Conservation (phyloP, 495 filamentous ascomycete species). For the Aspergillus mulundensis region DNA sequence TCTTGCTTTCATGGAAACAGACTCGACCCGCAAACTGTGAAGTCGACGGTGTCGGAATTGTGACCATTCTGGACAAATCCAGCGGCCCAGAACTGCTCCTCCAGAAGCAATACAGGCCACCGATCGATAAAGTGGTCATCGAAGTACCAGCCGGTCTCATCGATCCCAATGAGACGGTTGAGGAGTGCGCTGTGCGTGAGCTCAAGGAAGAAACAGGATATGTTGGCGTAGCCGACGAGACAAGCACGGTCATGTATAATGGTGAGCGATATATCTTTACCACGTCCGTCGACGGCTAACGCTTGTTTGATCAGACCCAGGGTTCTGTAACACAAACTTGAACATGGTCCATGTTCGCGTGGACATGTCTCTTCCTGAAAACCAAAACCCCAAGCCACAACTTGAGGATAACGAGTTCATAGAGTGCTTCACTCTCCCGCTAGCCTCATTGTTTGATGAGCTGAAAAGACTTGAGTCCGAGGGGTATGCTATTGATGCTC, state of each 20-base stretch:
- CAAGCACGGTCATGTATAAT: conserved; percentile 80
- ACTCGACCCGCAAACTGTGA: conserved; percentile 65
- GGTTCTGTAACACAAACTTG: conserved; percentile 87
- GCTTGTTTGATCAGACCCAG: conserved; percentile 46
- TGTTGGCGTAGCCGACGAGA: conserved; percentile 62
- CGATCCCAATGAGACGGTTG: conserved; percentile 74
- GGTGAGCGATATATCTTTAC: conserved; percentile 46
- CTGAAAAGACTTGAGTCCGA: conserved; percentile 64
- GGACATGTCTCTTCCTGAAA: conserved; percentile 67
- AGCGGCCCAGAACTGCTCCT: conserved; percentile 72
- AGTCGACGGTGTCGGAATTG: conserved; percentile 88
- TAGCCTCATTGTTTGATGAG: conserved; percentile 62
- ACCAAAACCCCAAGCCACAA: conserved; percentile 65
- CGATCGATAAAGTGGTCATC: conserved; percentile 70
- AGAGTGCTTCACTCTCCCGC: conserved; percentile 70
- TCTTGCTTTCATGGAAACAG: conserved; percentile 1
- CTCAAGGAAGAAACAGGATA: conserved; percentile 94
- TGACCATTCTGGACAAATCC: conserved; percentile 75
- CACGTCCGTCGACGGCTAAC: not conserved
- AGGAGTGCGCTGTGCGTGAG: conserved; percentile 79
- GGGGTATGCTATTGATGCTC: conserved; percentile 81
- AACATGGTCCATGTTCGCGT: conserved; percentile 78
- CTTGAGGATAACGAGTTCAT: conserved; percentile 91
- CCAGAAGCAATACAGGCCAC: conserved; percentile 86
- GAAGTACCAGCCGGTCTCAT: conserved; percentile 86